Base-by-base conservation (phyloP, 2,329 filamentous ascomycete species). In the Fonsecaea monophora region DNA sequence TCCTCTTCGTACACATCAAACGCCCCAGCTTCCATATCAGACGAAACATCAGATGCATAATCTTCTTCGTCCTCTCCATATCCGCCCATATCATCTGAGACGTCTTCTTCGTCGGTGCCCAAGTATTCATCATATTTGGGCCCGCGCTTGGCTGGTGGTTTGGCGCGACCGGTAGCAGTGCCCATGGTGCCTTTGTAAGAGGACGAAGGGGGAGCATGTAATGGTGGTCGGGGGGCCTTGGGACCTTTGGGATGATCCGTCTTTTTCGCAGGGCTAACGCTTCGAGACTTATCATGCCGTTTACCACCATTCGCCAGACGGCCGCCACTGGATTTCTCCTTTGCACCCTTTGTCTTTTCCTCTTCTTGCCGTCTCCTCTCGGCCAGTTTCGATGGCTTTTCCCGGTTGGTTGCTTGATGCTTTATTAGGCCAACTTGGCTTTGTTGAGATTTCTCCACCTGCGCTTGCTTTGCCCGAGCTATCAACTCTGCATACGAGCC, bases 401-500 rank as follows among this genome's bases (percentile, higher is more conserved):
- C 86, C 53, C 85, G 84, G 2, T 84, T 80, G 2, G 74, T 76
- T 4, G 79, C 63, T 70, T 88, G 86, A 72, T 88, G 84, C 74
- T 85, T 87, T 74, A 88, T 83, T 53, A 82, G 79, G 45, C 85
- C 85, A 42, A 84, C 76, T 62, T 74, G 69, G 42, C 71, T 72
- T 42, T 80, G 65, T 75, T 30, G 81, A 77, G 13, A 80, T 80
- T 69, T 81, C 79, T 59, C 50, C 59, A 68, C 65, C 57, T 79
- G 76, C 38, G 83, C 78, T 73, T 81, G 82, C 64, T 82, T 81
- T 57, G 83, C 84, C 74, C 88, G 85, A 53, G 87, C 87, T 71
- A 89, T 82, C 53, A 89, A 81, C 58, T 86, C 86, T 53, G 86
- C 83, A 75, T 84, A 90, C 1, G 84, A 86, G 34, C 85, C 85